Evolutionary conservation across 1,284 basidiomycete genomes (phyloP).

Genomic region (Fomitopsis schrenkii): DNA sequence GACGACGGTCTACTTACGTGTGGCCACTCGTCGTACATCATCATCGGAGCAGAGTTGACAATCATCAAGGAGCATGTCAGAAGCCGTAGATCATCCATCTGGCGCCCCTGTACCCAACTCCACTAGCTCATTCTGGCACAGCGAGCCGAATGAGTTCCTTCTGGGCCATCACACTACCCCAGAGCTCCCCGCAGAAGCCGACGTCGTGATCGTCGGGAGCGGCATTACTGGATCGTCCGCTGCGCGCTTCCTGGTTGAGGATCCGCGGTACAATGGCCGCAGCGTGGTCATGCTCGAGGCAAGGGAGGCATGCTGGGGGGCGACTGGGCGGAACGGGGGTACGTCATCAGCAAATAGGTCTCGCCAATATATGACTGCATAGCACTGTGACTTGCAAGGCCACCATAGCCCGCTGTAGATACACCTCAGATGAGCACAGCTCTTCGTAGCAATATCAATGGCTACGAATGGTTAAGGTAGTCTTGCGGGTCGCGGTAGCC

Average conservation of each 20-base stretch:
- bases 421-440: too few relatives aligned
- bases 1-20: too few relatives aligned
- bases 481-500: too few relatives aligned
- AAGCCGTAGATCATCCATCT: slow-evolving; percentile 17
- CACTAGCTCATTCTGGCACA: slow-evolving; percentile 51
- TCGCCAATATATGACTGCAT: too few relatives aligned
- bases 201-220: slow-evolving; percentile 67
- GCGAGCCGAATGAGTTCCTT: not conserved
- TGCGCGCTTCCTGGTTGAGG: slow-evolving; percentile 43
- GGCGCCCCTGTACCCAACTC: slow-evolving; percentile 54
- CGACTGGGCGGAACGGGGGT: slow-evolving; percentile 53
- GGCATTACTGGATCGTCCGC: slow-evolving; percentile 65
- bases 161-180: slow-evolving; percentile 37
- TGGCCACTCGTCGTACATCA: too few relatives aligned
- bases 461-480: too few relatives aligned
- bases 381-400: too few relatives aligned
- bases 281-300: slow-evolving; percentile 65
- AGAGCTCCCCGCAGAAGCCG: slow-evolving; percentile 45
- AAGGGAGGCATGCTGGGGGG: slow-evolving; percentile 63
- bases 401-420: too few relatives aligned
- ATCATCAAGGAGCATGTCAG: too few relatives aligned
- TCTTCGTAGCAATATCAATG: too few relatives aligned
- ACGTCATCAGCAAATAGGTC: too few relatives aligned
- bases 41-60: too few relatives aligned
- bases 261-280: slow-evolving; percentile 13